Percentiles rank a stretch among this genome's conserved stretches.
These are phyloP conservation scores for Colletotrichum spaethianum DNA, from an alignment of 2,329 filamentous ascomycete genomes.

Conservation along the genomic window DNA sequence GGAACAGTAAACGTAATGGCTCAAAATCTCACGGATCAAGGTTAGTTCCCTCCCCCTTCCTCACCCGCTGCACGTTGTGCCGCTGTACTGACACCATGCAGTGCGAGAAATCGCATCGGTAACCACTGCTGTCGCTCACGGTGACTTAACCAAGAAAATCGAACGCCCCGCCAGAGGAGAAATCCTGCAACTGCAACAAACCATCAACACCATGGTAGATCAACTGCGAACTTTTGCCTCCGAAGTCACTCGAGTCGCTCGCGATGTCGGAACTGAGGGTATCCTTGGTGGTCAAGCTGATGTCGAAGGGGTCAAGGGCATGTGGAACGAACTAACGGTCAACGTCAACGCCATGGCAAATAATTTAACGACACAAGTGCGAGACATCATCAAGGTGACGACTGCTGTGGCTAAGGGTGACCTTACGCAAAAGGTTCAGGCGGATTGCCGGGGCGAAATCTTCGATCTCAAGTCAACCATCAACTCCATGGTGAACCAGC, in stretches of 20 bases:
- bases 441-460: slow-evolving; percentile 92
- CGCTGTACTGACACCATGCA: slow-evolving; percentile 44
- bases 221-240: slow-evolving; percentile 87
- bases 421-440: slow-evolving; percentile 95
- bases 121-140: slow-evolving; percentile 86
- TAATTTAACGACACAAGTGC: slow-evolving; percentile 88
- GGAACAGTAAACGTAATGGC: slow-evolving; percentile 83
- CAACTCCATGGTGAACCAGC: slow-evolving; percentile 98
- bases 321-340: slow-evolving; percentile 90
- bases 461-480: slow-evolving; percentile 97
- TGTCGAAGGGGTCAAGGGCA: slow-evolving; percentile 87
- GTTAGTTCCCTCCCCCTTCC: slow-evolving; percentile 51
- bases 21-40: slow-evolving; percentile 84
- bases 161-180: slow-evolving; percentile 85
- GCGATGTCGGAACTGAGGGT: slow-evolving; percentile 88
- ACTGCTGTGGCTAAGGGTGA: slow-evolving; percentile 86
- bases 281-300: slow-evolving; percentile 87
- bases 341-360: slow-evolving; percentile 93
- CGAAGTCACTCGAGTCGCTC: slow-evolving; percentile 85
- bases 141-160: slow-evolving; percentile 88
- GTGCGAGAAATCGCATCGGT: slow-evolving; percentile 89
- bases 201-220: slow-evolving; percentile 92
- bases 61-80: background rate
- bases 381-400: slow-evolving; percentile 91
- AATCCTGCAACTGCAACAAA: slow-evolving; percentile 86